Evolutionary conservation across 192 early-diverging fungal genomes (phyloP).

Genomic region (Coemansia sp.): DNA sequence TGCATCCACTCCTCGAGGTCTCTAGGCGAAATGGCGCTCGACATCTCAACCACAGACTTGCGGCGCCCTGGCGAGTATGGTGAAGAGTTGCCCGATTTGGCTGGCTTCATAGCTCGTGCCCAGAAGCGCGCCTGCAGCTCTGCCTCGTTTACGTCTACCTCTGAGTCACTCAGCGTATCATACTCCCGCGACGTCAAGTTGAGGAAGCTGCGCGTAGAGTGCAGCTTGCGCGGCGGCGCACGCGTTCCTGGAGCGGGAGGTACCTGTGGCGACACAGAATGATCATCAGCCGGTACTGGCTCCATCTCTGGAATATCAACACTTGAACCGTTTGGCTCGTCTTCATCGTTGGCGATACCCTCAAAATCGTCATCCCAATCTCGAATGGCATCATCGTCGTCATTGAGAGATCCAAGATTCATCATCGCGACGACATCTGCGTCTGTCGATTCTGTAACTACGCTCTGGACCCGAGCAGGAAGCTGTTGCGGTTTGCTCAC

Average conservation of each 20-base stretch:
- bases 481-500: not conserved
- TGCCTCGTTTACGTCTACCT: conserved; percentile 32
- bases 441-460: not conserved
- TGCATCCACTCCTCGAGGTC: conserved; percentile 56
- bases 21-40: conserved; percentile 41
- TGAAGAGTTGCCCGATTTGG: conserved; percentile 42
- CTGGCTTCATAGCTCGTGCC: conserved; percentile 51
- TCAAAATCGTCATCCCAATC: not conserved
- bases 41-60: conserved; percentile 47
- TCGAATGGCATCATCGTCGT: not conserved
- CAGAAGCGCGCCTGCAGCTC: conserved; percentile 48
- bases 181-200: conserved; percentile 28
- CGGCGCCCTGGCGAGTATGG: conserved; percentile 49
- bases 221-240: conserved; percentile 27
- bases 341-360: not conserved
- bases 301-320: not conserved
- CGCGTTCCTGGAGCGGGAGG: conserved; percentile 12
- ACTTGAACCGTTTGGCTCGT: not conserved
- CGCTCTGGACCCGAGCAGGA: not conserved
- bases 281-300: not conserved
- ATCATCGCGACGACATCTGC: not conserved
- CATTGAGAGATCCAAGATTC: not conserved
- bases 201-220: conserved; percentile 24
- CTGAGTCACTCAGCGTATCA: conserved; percentile 41
- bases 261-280: not conserved